Evolutionary conservation across 495 filamentous ascomycete species (phyloP).

Genomic region (Durotheca rogersii): DNA sequence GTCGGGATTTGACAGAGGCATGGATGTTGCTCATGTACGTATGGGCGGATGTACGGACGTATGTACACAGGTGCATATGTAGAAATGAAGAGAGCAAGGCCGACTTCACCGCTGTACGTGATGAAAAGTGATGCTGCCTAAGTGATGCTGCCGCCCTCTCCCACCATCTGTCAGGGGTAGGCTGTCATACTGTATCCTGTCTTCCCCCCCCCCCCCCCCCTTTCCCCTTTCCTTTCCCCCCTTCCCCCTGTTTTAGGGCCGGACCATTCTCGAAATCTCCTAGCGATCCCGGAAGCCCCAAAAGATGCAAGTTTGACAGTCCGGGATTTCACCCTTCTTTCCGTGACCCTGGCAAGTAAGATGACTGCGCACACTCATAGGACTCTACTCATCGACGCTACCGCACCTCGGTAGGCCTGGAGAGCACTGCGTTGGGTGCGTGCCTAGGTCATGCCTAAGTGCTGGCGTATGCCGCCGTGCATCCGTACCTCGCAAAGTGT

Average conservation of each 20-base stretch:
- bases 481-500: no score
- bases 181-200: slow-evolving; percentile 15
- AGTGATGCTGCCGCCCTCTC: not conserved
- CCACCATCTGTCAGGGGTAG: slow-evolving; percentile 14
- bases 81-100: no score
- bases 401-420: no score
- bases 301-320: slow-evolving; percentile 5
- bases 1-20: slow-evolving; percentile 14
- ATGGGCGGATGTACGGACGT: no score
- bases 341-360: slow-evolving; percentile 8
- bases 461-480: no score
- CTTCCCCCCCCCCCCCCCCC: no score
- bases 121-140: slow-evolving; percentile 12
- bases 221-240: no score
- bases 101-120: slow-evolving; percentile 6
- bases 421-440: no score
- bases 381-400: no score
- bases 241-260: slow-evolving; percentile 7
- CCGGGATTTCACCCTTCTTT: slow-evolving; percentile 4
- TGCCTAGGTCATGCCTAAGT: no score
- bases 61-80: no score
- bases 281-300: slow-evolving; percentile 13
- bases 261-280: slow-evolving; percentile 24
- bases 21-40: slow-evolving; percentile 14
- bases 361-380: no score